Evolutionary conservation across 495 filamentous ascomycete genomes (phyloP).

Genomic region (Penicillium pancosmium): DNA sequence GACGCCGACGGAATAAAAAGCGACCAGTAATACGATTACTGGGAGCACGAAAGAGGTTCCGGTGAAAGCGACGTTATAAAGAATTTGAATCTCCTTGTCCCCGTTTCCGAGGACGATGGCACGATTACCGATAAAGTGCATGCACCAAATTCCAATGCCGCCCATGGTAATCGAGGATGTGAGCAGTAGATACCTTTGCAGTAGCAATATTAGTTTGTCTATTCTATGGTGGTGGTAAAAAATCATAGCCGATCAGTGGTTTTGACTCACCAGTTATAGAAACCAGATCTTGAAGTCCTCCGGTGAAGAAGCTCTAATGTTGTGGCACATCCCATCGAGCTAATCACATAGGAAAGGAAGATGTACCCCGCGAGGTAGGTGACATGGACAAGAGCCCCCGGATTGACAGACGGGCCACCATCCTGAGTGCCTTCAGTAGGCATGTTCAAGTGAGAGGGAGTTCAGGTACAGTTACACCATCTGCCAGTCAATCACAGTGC

Average conservation of each 20-base stretch:
- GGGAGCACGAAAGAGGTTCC: conserved; percentile 81
- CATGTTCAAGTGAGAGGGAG: conserved; percentile 23
- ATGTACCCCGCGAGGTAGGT: conserved; percentile 66
- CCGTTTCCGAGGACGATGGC: conserved; percentile 71
- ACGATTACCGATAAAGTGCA: conserved; percentile 86
- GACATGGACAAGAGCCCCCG: conserved; percentile 17
- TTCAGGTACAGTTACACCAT: not conserved
- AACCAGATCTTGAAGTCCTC: conserved; percentile 65
- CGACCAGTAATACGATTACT: conserved; percentile 68
- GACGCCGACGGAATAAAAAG: conserved; percentile 67
- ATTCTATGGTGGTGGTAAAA: not conserved
- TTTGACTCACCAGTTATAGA: conserved; percentile 66
- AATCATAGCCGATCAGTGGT: not conserved
- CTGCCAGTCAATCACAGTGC: not conserved
- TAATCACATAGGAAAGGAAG: conserved; percentile 76
- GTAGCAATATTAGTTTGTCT: conserved; percentile 2
- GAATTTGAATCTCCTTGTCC: conserved; percentile 62
- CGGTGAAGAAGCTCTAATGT: conserved; percentile 83
- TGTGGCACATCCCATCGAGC: conserved; percentile 72
- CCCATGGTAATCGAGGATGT: conserved; percentile 78
- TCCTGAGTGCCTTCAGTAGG: conserved; percentile 13
- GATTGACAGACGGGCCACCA: not conserved
- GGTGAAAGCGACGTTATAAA: conserved; percentile 73
- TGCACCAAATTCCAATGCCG: conserved; percentile 79
- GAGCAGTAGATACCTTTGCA: conserved; percentile 65